Evolutionary conservation across 2,329 filamentous ascomycete species (phyloP).

Genomic region (Neopestalotiopsis sp.): DNA sequence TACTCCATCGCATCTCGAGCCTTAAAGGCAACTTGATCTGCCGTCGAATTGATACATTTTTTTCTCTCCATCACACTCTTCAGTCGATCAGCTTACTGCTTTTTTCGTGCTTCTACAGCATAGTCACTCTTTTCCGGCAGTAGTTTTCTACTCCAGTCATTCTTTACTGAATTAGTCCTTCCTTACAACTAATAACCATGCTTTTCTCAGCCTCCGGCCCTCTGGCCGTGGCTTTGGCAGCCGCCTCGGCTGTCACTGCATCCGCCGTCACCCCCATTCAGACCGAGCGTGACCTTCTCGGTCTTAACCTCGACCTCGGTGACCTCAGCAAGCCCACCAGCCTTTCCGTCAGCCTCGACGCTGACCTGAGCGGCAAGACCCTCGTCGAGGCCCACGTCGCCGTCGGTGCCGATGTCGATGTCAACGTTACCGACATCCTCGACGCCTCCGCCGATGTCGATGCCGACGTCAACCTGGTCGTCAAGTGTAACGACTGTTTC

Average conservation of each 20-base stretch:
- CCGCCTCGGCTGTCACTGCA: conserved; percentile 31
- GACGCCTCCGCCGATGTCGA: conserved; percentile 36
- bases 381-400: conserved; percentile 27
- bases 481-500: conserved; percentile 54
- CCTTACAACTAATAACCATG: conserved; percentile 27
- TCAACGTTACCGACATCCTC: conserved; percentile 36
- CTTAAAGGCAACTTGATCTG: conserved; percentile 1
- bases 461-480: conserved; percentile 32
- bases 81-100: background rate
- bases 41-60: background rate
- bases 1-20: background rate
- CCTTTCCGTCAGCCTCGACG: conserved; percentile 28
- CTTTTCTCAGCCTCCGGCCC: conserved; percentile 36
- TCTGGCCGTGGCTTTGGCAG: conserved; percentile 35
- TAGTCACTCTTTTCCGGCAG: conserved; percentile 29
- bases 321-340: conserved; percentile 30
- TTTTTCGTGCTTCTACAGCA: conserved; percentile 24
- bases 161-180: conserved; percentile 28
- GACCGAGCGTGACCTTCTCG: conserved; percentile 21
- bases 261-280: conserved; percentile 22
- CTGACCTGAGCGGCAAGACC: conserved; percentile 31
- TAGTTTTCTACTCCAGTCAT: conserved; percentile 35
- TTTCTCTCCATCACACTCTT: conserved; percentile 5
- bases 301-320: conserved; percentile 21
- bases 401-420: conserved; percentile 28